These are phyloP conservation scores for Sedum album DNA, from an alignment of 164 flowering plant species.

Conservation along the genomic window DNA sequence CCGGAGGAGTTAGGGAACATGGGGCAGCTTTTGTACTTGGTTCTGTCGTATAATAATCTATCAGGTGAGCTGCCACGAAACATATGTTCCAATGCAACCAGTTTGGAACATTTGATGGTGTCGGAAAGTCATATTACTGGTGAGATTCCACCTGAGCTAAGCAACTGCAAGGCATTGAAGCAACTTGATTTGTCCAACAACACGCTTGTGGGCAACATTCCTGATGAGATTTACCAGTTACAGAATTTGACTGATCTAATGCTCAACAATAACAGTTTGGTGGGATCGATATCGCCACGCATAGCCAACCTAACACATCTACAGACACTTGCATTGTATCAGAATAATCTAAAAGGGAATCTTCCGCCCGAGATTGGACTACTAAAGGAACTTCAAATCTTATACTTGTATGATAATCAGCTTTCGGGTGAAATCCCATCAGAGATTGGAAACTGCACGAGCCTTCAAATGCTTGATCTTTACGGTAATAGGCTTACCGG, in stretches of 20 bases:
- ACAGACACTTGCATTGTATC: constrained; percentile 52
- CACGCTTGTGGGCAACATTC: constrained; percentile 57
- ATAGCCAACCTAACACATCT: constrained; percentile 61
- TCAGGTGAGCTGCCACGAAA: constrained; percentile 49
- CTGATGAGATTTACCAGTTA: constrained; percentile 45
- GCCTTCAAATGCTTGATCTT: constrained; percentile 69
- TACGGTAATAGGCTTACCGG: constrained; percentile 72
- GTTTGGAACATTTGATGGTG: constrained; percentile 46
- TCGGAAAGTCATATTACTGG: constrained; percentile 50
- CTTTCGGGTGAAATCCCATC: constrained; percentile 74
- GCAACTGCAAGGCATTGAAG: constrained; percentile 40
- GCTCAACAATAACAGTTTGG: constrained; percentile 77
- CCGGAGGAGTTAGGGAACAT: constrained; percentile 57
- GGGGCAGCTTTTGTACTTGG: constrained; percentile 47
- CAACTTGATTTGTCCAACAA: constrained; percentile 78
- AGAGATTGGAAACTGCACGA: constrained; percentile 82
- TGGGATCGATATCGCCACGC: constrained; percentile 49
- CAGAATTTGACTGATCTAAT: constrained; percentile 44
- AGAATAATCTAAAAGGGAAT: constrained; percentile 54
- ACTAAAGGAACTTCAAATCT: constrained; percentile 48
- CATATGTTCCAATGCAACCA: constrained; percentile 57
- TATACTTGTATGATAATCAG: constrained; percentile 78
- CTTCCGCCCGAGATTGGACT: constrained; percentile 66
- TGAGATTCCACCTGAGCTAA: constrained; percentile 44
- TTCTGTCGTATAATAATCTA: constrained; percentile 54